A percentile compares a stretch with the other conserved stretches of the same genome.
These are phyloP conservation scores for Zalerion maritima DNA, from an alignment of 495 filamentous ascomycete genomes.

Conservation along the genomic window DNA sequence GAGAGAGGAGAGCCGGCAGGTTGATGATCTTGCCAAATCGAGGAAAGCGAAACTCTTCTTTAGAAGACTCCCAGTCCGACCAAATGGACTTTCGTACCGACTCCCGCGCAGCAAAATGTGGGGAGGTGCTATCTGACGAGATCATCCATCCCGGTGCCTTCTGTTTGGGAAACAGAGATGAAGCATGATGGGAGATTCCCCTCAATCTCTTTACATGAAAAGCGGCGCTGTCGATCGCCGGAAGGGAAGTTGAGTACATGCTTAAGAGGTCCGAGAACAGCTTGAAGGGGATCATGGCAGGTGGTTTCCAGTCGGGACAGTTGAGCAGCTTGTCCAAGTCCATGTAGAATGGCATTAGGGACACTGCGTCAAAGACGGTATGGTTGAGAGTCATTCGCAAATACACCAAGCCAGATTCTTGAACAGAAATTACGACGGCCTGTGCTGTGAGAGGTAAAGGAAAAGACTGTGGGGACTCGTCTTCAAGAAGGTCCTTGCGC, in stretches of 20 bases:
- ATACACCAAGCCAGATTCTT: neutral
- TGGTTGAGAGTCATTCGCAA: constrained; percentile 7
- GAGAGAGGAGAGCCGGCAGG: constrained; percentile 3
- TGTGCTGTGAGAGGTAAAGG: constrained; percentile 5
- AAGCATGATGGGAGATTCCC: constrained; percentile 6
- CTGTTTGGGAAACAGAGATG: constrained; percentile 7
- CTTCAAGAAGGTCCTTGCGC: neutral
- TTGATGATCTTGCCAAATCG: constrained; percentile 4
- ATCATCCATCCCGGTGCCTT: constrained; percentile 10
- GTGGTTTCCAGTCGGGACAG: neutral
- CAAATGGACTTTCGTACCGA: constrained; percentile 3
- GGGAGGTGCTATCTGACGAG: constrained; percentile 1
- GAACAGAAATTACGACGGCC: constrained; percentile 5
- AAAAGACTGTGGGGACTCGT: neutral
- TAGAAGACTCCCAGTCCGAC: constrained; percentile 4
- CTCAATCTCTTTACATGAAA: constrained; percentile 7
- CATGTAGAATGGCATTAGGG: constrained; percentile 7
- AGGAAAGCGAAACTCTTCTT: constrained; percentile 8
- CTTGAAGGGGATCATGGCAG: constrained; percentile 6
- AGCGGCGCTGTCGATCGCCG: constrained; percentile 4
- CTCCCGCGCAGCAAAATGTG: constrained; percentile 1
- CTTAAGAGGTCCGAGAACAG: constrained; percentile 12
- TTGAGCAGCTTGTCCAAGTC: constrained; percentile 8
- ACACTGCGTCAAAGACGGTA: constrained; percentile 8
- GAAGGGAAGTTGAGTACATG: constrained; percentile 7